Percentiles rank a stretch among this genome's conserved stretches.
Conservation (phyloP, 495 filamentous ascomycete species). For the Penicillium daleae region DNA sequence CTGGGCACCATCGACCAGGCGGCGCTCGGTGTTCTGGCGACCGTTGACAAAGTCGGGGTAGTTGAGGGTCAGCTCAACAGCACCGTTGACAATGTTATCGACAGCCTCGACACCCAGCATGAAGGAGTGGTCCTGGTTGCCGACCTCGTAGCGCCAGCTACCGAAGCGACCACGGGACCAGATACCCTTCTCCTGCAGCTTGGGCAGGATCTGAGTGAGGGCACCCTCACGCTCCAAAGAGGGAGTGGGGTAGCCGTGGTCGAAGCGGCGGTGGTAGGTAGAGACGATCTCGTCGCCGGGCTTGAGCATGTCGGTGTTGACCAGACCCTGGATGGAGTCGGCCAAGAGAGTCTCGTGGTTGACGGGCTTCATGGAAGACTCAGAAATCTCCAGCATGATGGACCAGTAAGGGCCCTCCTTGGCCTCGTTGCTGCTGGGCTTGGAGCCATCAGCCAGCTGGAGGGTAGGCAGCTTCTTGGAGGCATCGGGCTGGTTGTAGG, state of each 20-base stretch:
- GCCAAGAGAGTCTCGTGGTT: slow-evolving; percentile 78
- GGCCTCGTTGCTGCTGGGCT: slow-evolving; percentile 66
- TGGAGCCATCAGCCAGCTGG: slow-evolving; percentile 82
- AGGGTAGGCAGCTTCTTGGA: slow-evolving; percentile 85
- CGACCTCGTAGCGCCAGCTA: slow-evolving; percentile 96
- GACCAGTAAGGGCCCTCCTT: slow-evolving; percentile 97
- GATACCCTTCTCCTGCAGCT: slow-evolving; percentile 88
- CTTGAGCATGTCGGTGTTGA: slow-evolving; percentile 96
- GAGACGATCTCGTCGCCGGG: slow-evolving; percentile 93
- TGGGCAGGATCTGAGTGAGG: slow-evolving; percentile 88
- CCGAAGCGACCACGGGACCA: slow-evolving; percentile 96
- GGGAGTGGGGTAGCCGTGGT: slow-evolving; percentile 98
- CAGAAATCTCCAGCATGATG: slow-evolving; percentile 98
- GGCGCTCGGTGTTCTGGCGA: slow-evolving; percentile 83
- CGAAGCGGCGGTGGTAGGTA: slow-evolving; percentile 97
- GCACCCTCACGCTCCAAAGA: slow-evolving; percentile 93
- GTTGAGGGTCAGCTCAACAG: slow-evolving; percentile 94
- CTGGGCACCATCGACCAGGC: slow-evolving; percentile 79
- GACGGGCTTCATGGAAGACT: slow-evolving; percentile 93
- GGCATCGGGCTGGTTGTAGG: slow-evolving; percentile 89
- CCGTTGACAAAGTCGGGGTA: slow-evolving; percentile 99
- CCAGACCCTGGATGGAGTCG: slow-evolving; percentile 92
- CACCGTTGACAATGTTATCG: slow-evolving; percentile 93
- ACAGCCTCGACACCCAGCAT: slow-evolving; percentile 98
- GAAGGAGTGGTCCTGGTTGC: slow-evolving; percentile 98